These are phyloP conservation scores for Diaporthe aspalathi DNA, from an alignment of 2,329 filamentous ascomycete species.

Conservation along the genomic window DNA sequence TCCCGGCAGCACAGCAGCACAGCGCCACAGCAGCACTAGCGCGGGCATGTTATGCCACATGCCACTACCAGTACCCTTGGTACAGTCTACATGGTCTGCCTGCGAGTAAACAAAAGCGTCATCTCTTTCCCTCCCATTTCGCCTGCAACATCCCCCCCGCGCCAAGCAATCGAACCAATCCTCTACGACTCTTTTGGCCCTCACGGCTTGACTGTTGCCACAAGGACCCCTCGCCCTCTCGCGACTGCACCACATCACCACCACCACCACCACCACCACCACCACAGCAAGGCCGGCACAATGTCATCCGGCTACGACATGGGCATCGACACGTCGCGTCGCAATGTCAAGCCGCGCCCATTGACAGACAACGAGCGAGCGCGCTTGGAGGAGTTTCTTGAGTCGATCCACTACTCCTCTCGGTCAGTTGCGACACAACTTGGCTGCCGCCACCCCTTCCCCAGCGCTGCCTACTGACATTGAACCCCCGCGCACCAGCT, in stretches of 20 bases:
- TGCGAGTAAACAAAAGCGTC: conserved; percentile 30
- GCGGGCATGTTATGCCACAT: too few species aligned
- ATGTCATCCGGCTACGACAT: conserved; percentile 47
- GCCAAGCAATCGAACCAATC: conserved; percentile 15
- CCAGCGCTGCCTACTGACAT: conserved; percentile 36
- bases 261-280: background rate
- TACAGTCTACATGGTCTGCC: background rate
- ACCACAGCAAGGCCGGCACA: conserved; percentile 30
- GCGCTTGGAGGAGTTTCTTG: conserved; percentile 89
- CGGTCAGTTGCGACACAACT: conserved; percentile 66
- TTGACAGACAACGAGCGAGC: conserved; percentile 84
- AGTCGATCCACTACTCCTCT: conserved; percentile 94
- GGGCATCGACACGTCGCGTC: conserved; percentile 83
- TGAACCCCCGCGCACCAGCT: conserved; percentile 65
- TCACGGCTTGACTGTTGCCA: conserved; percentile 15
- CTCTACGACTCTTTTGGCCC: conserved; percentile 1
- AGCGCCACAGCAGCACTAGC: too few species aligned
- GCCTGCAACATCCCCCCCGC: background rate
- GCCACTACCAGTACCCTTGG: too few species aligned
- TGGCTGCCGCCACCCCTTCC: background rate
- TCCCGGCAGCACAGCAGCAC: too few species aligned
- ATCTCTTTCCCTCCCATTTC: conserved; percentile 15
- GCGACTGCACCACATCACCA: background rate
- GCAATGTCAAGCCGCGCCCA: conserved; percentile 86
- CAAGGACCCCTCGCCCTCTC: background rate